phyloP scores from a whole-genome alignment of 2,329 filamentous ascomycete genomes.

The Lecanicillium sp. region DNA sequence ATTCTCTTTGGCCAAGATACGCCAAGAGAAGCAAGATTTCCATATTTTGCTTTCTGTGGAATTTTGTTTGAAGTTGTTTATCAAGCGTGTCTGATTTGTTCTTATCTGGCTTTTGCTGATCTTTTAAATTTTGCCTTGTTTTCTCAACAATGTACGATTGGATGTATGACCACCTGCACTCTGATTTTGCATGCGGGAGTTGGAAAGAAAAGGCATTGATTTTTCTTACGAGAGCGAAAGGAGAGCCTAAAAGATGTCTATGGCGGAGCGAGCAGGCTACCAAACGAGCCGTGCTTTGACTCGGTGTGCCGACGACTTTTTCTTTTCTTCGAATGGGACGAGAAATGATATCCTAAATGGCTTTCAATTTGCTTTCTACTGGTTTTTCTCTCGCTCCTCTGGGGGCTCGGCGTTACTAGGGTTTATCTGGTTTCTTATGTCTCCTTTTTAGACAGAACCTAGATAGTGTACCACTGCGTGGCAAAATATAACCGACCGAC shows the following conservation, averaged over 20 bases:
- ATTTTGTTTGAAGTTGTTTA: conserved; percentile 2
- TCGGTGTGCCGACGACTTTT: too few relatives aligned
- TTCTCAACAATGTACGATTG: conserved; percentile 9
- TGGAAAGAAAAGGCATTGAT: background rate
- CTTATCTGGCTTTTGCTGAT: background rate
- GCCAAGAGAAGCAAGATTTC: too few relatives aligned
- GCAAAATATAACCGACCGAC: conserved; percentile 1
- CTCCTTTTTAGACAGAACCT: conserved; percentile 11
- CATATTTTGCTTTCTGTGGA: too few relatives aligned
- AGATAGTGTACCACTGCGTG: conserved; percentile 12
- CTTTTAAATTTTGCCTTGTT: conserved; percentile 8
- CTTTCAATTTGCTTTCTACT: conserved; percentile 9
- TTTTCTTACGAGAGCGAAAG: too few relatives aligned
- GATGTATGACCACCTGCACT: conserved; percentile 9
- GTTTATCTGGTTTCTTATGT: conserved; percentile 1
- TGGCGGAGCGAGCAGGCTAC: too few relatives aligned
- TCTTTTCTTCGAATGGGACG: background rate
- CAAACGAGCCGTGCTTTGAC: too few relatives aligned
- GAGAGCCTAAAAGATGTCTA: too few relatives aligned
- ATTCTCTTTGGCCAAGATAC: background rate
- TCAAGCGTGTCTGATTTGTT: background rate
- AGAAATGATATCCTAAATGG: background rate
- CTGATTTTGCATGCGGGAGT: conserved; percentile 5
- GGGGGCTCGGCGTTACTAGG: conserved; percentile 5
- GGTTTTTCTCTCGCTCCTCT: background rate